Evolutionary conservation across 148 eudicot species (phyloP), one percentile per base, ranked within the genome.

Genomic region (Chenopodium suecicum): DNA sequence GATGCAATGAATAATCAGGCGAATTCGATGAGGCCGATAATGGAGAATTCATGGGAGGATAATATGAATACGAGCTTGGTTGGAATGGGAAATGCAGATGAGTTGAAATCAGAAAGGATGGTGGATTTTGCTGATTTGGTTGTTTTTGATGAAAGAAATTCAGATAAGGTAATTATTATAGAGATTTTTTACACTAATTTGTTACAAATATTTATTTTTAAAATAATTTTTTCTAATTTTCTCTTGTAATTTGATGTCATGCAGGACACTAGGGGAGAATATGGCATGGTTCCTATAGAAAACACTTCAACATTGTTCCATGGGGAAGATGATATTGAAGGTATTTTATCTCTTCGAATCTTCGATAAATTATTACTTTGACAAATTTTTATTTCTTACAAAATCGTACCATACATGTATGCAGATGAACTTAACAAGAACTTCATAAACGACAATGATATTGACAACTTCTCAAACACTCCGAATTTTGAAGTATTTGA

Each of bases 111-210:
- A 11, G 90, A 86, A 16, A 92, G 84, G 87, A 84, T 82, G 88
- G 90, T 86, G 32, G 91, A 93, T 62, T 90, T 88, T 81, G 88
- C 93, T 74, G 86, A 93, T 84, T 88, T 95, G 91, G 90, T 93
- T 62, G 94, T 93, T 66, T 87, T 89, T 86, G 85, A 92, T 6
- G 80, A 84, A 83, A 82, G 85, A 80, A 89, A 86, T 48, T 75
- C 86, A 48, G 86, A 90, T 10, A 82, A 88, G 94, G 98, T 94
- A 89, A 73, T n/a, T 27, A n/a, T 67, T 37, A 37, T 37, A 37
- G 44, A 37, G 44, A 37, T 37, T 37, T 37, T 37, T 48, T 48
- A 50, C 16, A 9, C 54, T 50, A 50, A 50, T 50, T 13, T 50
- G 2, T 13, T 50, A 6, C 44, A 37, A 37, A 37, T 37, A 50